These are phyloP conservation scores for Macroventuria anomochaeta DNA, from an alignment of 2,329 filamentous ascomycete genomes.

Conservation along the genomic window DNA sequence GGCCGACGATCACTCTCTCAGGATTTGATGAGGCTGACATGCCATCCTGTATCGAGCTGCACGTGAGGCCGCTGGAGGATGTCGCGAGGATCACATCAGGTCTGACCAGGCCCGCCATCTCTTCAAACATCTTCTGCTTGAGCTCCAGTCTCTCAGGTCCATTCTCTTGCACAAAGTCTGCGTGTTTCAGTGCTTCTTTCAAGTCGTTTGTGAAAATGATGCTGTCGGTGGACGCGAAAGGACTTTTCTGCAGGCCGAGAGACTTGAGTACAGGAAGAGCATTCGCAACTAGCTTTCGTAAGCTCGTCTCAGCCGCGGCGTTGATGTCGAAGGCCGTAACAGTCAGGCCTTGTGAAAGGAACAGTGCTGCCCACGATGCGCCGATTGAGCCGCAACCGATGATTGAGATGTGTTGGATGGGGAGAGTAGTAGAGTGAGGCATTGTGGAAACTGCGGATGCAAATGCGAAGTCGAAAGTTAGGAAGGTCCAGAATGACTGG, in stretches of 20 bases:
- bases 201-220: constrained; percentile 20
- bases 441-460: not conserved
- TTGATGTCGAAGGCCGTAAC: constrained; percentile 54
- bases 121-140: constrained; percentile 48
- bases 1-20: constrained; percentile 47
- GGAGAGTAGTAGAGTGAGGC: constrained; percentile 1
- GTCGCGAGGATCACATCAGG: constrained; percentile 50
- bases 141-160: constrained; percentile 51
- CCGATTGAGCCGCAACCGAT: constrained; percentile 52
- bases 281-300: constrained; percentile 19
- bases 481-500: no score
- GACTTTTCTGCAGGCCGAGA: constrained; percentile 16
- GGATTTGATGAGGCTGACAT: constrained; percentile 25
- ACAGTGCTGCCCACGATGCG: constrained; percentile 53
- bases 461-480: not conserved
- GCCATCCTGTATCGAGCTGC: constrained; percentile 36
- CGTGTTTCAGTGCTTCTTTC: constrained; percentile 18
- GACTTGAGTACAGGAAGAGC: constrained; percentile 21
- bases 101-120: constrained; percentile 42
- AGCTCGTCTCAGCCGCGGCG: constrained; percentile 34
- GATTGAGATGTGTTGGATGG: constrained; percentile 32
- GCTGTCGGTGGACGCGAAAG: constrained; percentile 7
- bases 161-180: constrained; percentile 51
- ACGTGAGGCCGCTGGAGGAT: constrained; percentile 50
- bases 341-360: constrained; percentile 47